These are phyloP conservation scores for Alternaria arborescens DNA, from an alignment of 2,329 filamentous ascomycete species.

Conservation along the genomic window DNA sequence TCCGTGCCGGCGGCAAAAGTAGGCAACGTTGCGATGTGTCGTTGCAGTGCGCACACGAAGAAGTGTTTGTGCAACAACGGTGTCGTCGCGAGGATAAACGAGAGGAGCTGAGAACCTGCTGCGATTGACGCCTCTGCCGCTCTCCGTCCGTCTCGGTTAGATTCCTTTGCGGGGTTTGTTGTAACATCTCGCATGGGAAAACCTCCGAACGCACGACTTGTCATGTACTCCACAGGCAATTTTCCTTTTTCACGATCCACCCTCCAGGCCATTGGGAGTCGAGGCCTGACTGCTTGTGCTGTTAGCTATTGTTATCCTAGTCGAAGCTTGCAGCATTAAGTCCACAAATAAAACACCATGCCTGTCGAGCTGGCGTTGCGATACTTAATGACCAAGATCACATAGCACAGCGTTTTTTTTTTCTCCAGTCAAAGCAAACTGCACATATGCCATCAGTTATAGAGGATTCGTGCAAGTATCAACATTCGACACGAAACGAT, in stretches of 20 bases:
- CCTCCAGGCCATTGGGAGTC: neutral
- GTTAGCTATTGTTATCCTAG: neutral
- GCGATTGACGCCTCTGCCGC: constrained; percentile 2
- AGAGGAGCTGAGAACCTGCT: neutral
- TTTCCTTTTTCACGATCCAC: neutral
- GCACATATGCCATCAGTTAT: neutral
- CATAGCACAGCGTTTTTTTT: neutral
- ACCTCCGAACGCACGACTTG: neutral
- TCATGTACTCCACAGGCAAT: neutral
- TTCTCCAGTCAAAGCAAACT: neutral
- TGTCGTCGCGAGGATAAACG: neutral
- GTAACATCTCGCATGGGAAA: neutral
- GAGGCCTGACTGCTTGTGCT: neutral
- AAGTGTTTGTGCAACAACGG: neutral
- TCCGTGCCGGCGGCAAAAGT: neutral
- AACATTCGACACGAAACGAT: neutral
- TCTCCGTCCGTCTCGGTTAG: constrained; percentile 4
- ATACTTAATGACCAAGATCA: neutral
- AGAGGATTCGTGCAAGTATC: neutral
- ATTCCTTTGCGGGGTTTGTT: constrained; percentile 1
- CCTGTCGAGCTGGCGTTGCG: neutral
- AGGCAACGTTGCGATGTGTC: neutral
- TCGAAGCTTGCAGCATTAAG: neutral
- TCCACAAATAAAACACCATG: neutral
- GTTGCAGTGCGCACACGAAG: neutral